phyloP scores from a whole-genome alignment of 148 eudicot genomes.

The Talinum fruticosum region DNA sequence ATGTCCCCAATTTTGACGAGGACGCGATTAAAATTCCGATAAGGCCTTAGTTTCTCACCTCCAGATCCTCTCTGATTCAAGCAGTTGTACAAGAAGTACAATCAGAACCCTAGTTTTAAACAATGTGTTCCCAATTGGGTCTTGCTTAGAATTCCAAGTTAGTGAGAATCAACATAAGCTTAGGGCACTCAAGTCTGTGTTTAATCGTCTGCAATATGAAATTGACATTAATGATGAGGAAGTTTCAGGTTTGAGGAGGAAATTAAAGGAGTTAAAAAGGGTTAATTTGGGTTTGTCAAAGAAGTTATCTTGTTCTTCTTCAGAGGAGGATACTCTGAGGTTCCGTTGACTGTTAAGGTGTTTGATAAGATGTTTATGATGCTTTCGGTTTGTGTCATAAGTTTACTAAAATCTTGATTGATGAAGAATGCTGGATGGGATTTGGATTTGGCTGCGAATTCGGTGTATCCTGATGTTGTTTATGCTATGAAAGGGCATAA shows the following conservation, averaged over 20 bases:
- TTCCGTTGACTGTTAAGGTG: constrained; percentile 59
- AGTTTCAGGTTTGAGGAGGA: constrained; percentile 42
- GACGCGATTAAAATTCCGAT: constrained; percentile 52
- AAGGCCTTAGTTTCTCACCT: constrained; percentile 57
- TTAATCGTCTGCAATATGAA: constrained; percentile 70
- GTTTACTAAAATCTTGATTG: constrained; percentile 75
- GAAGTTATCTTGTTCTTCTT: constrained; percentile 27
- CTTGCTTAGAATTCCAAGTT: constrained; percentile 76
- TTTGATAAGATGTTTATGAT: constrained; percentile 67
- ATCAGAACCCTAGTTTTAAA: constrained; percentile 37
- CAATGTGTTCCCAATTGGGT: constrained; percentile 50
- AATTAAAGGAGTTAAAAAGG: constrained; percentile 39
- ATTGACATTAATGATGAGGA: constrained; percentile 73
- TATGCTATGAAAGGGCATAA: constrained; percentile 68
- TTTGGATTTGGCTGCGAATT: constrained; percentile 71
- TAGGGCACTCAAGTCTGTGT: constrained; percentile 66
- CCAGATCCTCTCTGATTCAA: constrained; percentile 61
- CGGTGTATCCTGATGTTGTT: constrained; percentile 50
- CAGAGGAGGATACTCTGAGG: constrained; percentile 30
- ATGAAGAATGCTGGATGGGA: constrained; percentile 84
- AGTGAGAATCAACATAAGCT: constrained; percentile 95
- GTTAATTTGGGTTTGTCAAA: constrained; percentile 44
- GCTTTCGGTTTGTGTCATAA: constrained; percentile 45
- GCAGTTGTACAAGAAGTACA: constrained; percentile 42
- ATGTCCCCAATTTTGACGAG: constrained; percentile 58